Conservation (phyloP, 2,329 filamentous ascomycete genomes). For the Fusarium algeriense region DNA sequence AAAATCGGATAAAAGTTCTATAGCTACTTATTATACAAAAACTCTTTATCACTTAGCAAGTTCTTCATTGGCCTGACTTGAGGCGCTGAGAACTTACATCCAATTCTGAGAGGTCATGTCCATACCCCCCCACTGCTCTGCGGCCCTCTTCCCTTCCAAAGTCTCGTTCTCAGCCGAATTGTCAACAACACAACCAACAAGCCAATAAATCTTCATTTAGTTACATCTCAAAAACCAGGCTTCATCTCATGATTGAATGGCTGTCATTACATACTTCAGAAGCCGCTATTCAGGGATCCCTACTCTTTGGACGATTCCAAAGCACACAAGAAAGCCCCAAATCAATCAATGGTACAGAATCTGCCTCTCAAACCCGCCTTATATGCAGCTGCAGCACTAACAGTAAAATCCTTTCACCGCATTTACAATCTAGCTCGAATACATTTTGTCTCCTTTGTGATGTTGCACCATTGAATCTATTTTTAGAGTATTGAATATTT, state of each 20-base stretch:
- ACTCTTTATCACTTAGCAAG: neutral
- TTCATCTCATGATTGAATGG: neutral
- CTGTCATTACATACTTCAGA: neutral
- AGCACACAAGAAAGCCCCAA: conserved; percentile 7
- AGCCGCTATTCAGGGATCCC: neutral
- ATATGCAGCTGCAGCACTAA: neutral
- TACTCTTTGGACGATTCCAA: neutral
- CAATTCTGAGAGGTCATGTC: neutral
- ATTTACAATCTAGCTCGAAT: neutral
- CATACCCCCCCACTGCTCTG: conserved; percentile 6
- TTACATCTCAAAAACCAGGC: neutral
- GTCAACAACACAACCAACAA: conserved; percentile 20
- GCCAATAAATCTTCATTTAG: conserved; percentile 5
- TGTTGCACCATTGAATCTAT: neutral
- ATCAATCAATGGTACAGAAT: conserved; percentile 12
- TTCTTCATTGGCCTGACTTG: no score
- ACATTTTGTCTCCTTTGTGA: neutral
- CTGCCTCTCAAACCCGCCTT: neutral
- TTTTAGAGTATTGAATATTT: neutral
- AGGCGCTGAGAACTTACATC: neutral
- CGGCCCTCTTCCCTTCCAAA: conserved; percentile 3
- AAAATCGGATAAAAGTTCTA: no score
- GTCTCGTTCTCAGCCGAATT: conserved; percentile 12
- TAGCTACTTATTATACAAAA: neutral
- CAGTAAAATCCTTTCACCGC: neutral